phyloP scores from a whole-genome alignment of 2,329 filamentous ascomycete genomes.

The Orbilia blumenaviensis region DNA sequence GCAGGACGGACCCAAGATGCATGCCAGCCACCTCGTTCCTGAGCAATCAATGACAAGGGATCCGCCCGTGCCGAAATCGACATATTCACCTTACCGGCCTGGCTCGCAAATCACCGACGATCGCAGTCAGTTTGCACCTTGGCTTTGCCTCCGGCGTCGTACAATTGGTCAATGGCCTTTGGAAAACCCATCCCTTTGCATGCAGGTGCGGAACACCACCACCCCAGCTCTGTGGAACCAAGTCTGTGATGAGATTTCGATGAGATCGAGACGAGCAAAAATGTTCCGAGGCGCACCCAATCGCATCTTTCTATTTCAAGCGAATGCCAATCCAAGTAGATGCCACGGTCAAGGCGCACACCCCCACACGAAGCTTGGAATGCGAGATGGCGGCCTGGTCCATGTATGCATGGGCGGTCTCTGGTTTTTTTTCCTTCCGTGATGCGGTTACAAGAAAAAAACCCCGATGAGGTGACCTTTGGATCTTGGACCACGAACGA shows the following conservation, averaged over 20 bases:
- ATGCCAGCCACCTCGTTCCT: slow-evolving; percentile 19
- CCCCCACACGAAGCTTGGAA: neutral
- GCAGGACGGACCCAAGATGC: neutral
- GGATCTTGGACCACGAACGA: neutral
- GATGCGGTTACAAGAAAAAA: neutral
- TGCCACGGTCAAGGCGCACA: too few species aligned
- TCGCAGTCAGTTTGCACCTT: too few species aligned
- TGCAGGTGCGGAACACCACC: slow-evolving; percentile 7
- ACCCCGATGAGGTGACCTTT: neutral
- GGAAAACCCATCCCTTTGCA: neutral
- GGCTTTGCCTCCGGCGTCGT: too few species aligned
- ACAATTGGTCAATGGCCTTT: neutral
- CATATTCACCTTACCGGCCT: neutral
- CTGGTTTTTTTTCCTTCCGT: too few species aligned
- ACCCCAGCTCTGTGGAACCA: slow-evolving; percentile 6
- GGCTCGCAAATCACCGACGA: neutral
- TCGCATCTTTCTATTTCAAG: neutral
- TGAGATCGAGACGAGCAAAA: slow-evolving; percentile 10
- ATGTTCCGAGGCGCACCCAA: neutral
- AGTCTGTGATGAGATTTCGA: neutral
- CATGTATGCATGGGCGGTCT: neutral
- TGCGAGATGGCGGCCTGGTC: neutral
- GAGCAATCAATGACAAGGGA: slow-evolving; percentile 22
- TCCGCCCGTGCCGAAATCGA: slow-evolving; percentile 14
- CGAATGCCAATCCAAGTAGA: too few species aligned